These are phyloP conservation scores for Amanita polypyramis DNA, from an alignment of 768 basidiomycete genomes.

Conservation along the genomic window DNA sequence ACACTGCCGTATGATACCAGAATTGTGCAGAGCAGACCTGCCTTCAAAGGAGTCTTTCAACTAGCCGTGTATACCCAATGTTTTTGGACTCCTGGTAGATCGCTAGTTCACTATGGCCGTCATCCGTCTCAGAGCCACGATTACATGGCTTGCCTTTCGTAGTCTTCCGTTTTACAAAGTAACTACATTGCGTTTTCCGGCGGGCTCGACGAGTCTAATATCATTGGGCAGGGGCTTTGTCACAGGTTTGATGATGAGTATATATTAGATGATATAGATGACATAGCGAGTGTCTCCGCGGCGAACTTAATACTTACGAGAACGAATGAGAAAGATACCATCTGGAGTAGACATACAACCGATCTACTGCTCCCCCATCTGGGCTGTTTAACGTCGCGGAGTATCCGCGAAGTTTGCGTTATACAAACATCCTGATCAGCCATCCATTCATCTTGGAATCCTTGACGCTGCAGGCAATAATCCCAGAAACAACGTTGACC, in stretches of 20 bases:
- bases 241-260: conserved; percentile 89
- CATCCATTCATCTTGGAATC: conserved; percentile 65
- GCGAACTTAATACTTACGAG: not conserved
- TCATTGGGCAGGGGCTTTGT: conserved; percentile 82
- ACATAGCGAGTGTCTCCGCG: conserved; percentile 70
- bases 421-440: conserved; percentile 76
- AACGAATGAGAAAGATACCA: conserved; percentile 32
- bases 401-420: conserved; percentile 16
- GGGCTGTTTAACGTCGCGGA: conserved; percentile 6
- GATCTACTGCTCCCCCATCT: conserved; percentile 79
- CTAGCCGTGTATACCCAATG: conserved; percentile 87
- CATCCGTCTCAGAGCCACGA: conserved; percentile 80
- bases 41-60: conserved; percentile 87
- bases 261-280: conserved; percentile 87
- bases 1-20: conserved; percentile 93
- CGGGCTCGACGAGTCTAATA: conserved; percentile 63
- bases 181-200: conserved; percentile 74
- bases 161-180: conserved; percentile 81
- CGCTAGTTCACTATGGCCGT: conserved; percentile 95
- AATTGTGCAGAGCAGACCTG: conserved; percentile 85
- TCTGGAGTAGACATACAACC: conserved; percentile 87
- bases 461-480: conserved; percentile 48
- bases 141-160: conserved; percentile 85
- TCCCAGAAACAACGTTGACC: conserved; percentile 32
- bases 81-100: conserved; percentile 57